Conservation (phyloP, 768 basidiomycete genomes). For the Hericium erinaceus region DNA sequence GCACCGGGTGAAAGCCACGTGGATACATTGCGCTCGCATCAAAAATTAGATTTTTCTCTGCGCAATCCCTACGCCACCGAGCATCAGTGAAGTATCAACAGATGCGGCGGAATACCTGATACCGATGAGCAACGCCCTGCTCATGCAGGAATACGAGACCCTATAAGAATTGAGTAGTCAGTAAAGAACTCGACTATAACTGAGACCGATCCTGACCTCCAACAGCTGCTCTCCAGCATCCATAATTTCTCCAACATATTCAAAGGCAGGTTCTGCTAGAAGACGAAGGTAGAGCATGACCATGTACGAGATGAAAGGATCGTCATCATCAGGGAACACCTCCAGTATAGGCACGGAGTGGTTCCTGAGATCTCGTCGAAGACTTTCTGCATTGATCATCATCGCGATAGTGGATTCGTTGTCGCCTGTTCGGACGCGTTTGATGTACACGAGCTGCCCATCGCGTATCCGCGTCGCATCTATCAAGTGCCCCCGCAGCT, state of each 20-base stretch:
- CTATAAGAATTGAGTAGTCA: background rate
- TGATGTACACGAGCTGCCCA: constrained; percentile 20
- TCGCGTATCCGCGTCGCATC: constrained; percentile 25
- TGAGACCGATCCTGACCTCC: background rate
- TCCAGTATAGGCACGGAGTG: constrained; percentile 11
- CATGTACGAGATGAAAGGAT: constrained; percentile 2
- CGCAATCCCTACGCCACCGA: background rate
- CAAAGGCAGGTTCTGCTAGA: background rate
- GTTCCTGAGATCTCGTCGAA: background rate
- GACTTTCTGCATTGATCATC: constrained; percentile 2
- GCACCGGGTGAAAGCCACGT: constrained; percentile 7
- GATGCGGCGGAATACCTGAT: background rate
- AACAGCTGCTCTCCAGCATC: constrained; percentile 8
- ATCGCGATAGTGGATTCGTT: constrained; percentile 12
- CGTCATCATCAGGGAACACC: background rate
- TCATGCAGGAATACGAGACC: constrained; percentile 12
- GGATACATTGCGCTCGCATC: constrained; percentile 7
- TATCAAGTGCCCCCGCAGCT: constrained; percentile 5
- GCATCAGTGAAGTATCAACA: background rate
- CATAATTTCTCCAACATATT: background rate
- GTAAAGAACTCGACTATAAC: too few species aligned
- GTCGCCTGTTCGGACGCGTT: constrained; percentile 12
- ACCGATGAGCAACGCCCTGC: constrained; percentile 9
- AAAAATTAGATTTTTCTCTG: constrained; percentile 3
- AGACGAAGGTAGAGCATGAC: constrained; percentile 10